Evolutionary conservation across 1,284 basidiomycete genomes (phyloP), one percentile per base, ranked within the genome.

Genomic region (Mycena sp.): DNA sequence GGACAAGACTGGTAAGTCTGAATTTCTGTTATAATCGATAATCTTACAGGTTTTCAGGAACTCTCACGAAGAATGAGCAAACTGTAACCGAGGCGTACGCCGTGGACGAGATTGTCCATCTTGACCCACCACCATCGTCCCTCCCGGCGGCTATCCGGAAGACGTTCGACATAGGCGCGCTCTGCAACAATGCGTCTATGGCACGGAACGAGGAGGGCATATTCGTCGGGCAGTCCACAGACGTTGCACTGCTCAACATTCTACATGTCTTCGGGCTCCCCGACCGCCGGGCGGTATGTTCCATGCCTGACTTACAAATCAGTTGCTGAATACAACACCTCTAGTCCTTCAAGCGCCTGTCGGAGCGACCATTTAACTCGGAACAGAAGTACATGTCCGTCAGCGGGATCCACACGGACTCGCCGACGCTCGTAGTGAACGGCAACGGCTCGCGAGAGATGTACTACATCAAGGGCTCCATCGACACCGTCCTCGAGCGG

Each of bases 11-110:
- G 95, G 94, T 85, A 61, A 40, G 75, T 52, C 4, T 55, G 25
- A 29, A 32, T 54, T 14, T 30, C n/a, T 30, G 32, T 32, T 28
- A 29, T 14, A 1, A 25, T 46, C 3, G 9, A 23, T 38, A 32
- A 51, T 37, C 30, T 49, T 2, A 57, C 3, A 6, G 4, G 19
- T 10, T 65, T 19, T 17, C 67, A 94, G 94, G 95, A n/a, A 99
- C 96, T 1, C 78, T 99, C 55, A 99, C 97, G 0, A 94, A 91
- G 75, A 98, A 98, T 77, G 93, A 98, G 71, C 96, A 98, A 84
- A 97, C 95, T 0, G 94, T 99, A 12, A 93, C 91, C 0, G 92
- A 95, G 70, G 81, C 91, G 14, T 99, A 95, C 76, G 85, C 91
- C 0, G 91, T 97, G 4, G 96, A 98, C 70, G 94, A 97, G 73